Percentiles rank a stretch among this genome's conserved stretches.
phyloP scores from a whole-genome alignment of 2,329 filamentous ascomycete genomes.

The Pseudogymnoascus sp. region DNA sequence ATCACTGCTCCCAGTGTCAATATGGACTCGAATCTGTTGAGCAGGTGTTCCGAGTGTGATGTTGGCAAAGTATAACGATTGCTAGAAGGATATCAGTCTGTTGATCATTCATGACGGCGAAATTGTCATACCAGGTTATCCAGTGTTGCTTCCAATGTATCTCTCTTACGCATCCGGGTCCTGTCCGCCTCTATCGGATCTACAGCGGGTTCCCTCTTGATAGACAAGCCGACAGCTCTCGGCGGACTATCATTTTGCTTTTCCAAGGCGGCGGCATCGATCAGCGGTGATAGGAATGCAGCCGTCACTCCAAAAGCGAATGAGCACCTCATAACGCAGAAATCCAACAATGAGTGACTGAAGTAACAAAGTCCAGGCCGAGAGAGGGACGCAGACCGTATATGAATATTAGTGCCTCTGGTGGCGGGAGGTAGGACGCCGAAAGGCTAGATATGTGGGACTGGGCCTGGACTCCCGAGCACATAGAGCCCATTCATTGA shows the following conservation, averaged over 20 bases:
- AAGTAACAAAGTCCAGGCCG: background rate
- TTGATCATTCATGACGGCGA: background rate
- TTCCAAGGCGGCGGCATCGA: slow-evolving; percentile 24
- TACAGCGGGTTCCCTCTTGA: slow-evolving; percentile 21
- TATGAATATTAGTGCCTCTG: slow-evolving; percentile 4
- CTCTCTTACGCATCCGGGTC: slow-evolving; percentile 34
- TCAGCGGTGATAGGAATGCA: slow-evolving; percentile 22
- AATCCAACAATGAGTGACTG: background rate
- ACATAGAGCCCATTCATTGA: background rate
- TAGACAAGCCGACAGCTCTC: slow-evolving; percentile 27
- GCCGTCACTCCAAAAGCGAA: slow-evolving; percentile 21
- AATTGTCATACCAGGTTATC: slow-evolving; percentile 48
- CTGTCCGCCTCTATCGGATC: slow-evolving; percentile 27
- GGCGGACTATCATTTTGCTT: slow-evolving; percentile 23
- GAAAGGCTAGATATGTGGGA: slow-evolving; percentile 3
- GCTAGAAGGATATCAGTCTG: slow-evolving; percentile 31
- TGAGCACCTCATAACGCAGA: background rate
- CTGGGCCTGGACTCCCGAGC: background rate
- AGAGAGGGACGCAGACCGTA: background rate
- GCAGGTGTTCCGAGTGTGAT: slow-evolving; percentile 54
- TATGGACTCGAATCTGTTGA: slow-evolving; percentile 48
- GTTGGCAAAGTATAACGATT: slow-evolving; percentile 59
- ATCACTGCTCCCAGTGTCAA: slow-evolving; percentile 64
- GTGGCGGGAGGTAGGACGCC: background rate
- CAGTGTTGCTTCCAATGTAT: slow-evolving; percentile 37